phyloP scores from a whole-genome alignment of 2,329 filamentous ascomycete genomes.

The Leptoxyphium fumago region DNA sequence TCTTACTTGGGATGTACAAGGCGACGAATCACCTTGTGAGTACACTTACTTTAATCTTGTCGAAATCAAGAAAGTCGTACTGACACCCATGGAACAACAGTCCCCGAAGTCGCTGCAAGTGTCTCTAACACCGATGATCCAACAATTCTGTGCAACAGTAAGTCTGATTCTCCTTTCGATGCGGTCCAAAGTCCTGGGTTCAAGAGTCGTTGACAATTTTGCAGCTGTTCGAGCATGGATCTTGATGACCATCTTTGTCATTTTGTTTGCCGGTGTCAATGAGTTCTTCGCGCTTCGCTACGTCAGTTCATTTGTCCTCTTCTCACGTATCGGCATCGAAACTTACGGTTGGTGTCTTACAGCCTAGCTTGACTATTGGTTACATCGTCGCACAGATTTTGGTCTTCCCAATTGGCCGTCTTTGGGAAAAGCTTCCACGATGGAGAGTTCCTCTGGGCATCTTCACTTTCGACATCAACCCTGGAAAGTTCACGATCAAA shows the following conservation, averaged over 20 bases:
- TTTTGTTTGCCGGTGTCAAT: slow-evolving; percentile 38
- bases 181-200: too few species aligned
- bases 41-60: neutral
- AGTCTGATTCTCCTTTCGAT: neutral
- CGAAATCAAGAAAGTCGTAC: too few species aligned
- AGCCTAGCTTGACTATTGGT: slow-evolving; percentile 71
- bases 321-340: too few species aligned
- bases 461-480: slow-evolving; percentile 23
- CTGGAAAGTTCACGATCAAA: slow-evolving; percentile 42
- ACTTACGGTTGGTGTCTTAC: slow-evolving; percentile 69
- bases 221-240: slow-evolving; percentile 27
- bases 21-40: neutral
- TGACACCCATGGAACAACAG: neutral
- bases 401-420: slow-evolving; percentile 65
- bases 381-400: slow-evolving; percentile 71
- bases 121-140: neutral
- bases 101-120: neutral
- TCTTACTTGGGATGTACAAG: neutral
- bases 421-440: slow-evolving; percentile 51
- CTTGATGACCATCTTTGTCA: slow-evolving; percentile 30
- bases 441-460: slow-evolving; percentile 25
- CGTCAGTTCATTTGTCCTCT: slow-evolving; percentile 62
- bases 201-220: neutral
- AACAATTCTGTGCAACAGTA: neutral
- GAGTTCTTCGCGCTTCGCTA: slow-evolving; percentile 82